A percentile compares a stretch with the other conserved stretches of the same genome.
Evolutionary conservation across 1,284 basidiomycete genomes (phyloP).

Genomic region (Hymenochaete sp.): DNA sequence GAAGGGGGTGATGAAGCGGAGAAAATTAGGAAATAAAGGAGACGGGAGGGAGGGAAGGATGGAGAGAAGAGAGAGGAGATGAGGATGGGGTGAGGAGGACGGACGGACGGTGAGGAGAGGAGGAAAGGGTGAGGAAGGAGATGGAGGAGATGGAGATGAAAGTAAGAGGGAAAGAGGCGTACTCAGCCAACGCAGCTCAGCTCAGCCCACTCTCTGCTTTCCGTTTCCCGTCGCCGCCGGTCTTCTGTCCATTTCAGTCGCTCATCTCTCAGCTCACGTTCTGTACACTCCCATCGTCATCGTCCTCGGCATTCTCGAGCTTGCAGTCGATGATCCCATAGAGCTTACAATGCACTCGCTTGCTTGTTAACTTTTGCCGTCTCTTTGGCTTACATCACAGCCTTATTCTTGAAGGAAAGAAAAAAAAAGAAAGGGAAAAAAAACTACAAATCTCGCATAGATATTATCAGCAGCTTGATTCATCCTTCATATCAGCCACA

Average conservation of each 20-base stretch:
- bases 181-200: no score
- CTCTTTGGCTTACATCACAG: no score
- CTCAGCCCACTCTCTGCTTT: background rate
- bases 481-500: no score
- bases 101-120: conserved; percentile 3
- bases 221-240: background rate
- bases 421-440: no score
- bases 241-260: background rate
- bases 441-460: no score
- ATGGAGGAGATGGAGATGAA: conserved; percentile 8
- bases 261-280: background rate
- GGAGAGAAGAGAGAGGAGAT: conserved; percentile 24
- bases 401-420: no score
- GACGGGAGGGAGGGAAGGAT: conserved; percentile 27
- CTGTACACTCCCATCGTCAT: background rate
- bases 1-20: conserved; percentile 25
- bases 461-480: no score
- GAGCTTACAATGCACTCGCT: no score
- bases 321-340: no score
- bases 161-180: background rate
- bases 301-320: no score
- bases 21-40: conserved; percentile 25
- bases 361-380: no score
- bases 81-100: background rate
- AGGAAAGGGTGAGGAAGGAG: conserved; percentile 10